Conservation (phyloP, 2,329 filamentous ascomycete genomes). For the Juglanconis juglandina region DNA sequence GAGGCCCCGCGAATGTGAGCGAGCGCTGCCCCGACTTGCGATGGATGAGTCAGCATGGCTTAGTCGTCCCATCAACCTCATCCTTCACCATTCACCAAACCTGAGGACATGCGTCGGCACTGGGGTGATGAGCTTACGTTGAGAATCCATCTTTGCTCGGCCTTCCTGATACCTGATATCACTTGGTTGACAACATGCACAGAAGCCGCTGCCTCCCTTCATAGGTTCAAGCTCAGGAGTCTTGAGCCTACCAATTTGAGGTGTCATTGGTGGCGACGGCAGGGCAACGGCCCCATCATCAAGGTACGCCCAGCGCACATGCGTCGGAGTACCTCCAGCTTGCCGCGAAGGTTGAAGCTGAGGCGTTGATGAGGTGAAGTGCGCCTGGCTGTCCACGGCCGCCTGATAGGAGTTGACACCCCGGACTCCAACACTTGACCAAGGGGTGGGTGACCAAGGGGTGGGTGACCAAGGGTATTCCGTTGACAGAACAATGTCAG, state of each 20-base stretch:
- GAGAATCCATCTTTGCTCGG: conserved; percentile 15
- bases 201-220: conserved; percentile 1
- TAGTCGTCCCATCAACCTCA: conserved; percentile 10
- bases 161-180: conserved; percentile 5
- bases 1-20: conserved; percentile 13
- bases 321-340: not conserved
- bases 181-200: conserved; percentile 8
- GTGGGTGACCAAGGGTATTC: conserved; percentile 1
- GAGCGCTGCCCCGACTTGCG: conserved; percentile 15
- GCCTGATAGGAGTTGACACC: not conserved
- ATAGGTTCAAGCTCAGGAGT: conserved; percentile 15
- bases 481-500: conserved; percentile 6
- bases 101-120: not conserved
- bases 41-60: conserved; percentile 14
- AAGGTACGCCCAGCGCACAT: not conserved
- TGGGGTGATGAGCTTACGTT: conserved; percentile 11
- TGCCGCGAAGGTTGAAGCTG: not conserved
- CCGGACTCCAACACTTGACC: not conserved
- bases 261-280: conserved; percentile 8
- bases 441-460: not conserved
- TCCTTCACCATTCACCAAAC: not conserved
- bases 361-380: not conserved
- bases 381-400: not conserved
- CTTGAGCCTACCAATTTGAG: conserved; percentile 8
- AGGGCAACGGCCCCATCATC: not conserved